Conservation (phyloP, 2,329 filamentous ascomycete species). For the Trichophyton benhamiae region DNA sequence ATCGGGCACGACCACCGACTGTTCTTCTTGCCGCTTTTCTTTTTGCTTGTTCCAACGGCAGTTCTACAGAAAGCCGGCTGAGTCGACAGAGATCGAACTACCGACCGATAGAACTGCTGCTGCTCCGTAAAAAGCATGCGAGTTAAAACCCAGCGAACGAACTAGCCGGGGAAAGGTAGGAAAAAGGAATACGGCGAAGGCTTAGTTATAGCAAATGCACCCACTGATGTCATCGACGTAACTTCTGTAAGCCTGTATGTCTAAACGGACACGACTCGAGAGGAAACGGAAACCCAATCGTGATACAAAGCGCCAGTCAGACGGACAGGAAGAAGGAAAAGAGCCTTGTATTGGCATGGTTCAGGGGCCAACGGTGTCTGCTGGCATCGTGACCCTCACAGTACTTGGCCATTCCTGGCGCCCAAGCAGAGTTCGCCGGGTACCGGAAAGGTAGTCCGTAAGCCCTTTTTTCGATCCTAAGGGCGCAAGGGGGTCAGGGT, state of each 20-base stretch:
- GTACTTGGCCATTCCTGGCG: background rate
- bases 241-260: background rate
- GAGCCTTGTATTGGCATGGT: background rate
- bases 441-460: constrained; percentile 1
- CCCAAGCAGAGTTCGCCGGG: constrained; percentile 1
- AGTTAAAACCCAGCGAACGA: background rate
- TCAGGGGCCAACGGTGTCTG: background rate
- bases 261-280: background rate
- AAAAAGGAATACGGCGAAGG: background rate
- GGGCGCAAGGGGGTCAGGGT: background rate
- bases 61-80: background rate
- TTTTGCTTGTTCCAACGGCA: background rate
- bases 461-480: background rate
- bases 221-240: constrained; percentile 1
- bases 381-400: background rate
- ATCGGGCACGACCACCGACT: background rate
- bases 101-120: background rate
- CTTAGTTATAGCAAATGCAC: background rate
- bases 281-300: background rate
- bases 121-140: background rate
- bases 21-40: background rate
- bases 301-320: background rate
- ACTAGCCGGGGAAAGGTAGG: background rate
- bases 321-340: background rate
- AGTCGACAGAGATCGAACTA: background rate